These are phyloP conservation scores for Xylaria sp. DNA, from an alignment of 2,329 filamentous ascomycete genomes.

Conservation along the genomic window DNA sequence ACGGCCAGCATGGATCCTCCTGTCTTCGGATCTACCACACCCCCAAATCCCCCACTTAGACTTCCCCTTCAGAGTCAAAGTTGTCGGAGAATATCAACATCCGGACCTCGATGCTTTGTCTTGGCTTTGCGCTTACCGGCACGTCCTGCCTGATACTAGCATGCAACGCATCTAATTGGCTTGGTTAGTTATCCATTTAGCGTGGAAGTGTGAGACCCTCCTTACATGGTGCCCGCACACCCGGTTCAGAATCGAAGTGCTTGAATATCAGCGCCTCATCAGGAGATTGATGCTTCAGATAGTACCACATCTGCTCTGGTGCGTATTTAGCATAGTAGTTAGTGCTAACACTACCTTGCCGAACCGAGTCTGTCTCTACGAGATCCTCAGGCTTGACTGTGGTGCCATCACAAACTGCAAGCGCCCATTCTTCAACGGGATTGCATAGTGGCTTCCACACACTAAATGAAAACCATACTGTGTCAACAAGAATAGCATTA, in stretches of 20 bases:
- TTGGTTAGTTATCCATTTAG: not conserved
- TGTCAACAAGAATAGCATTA: not conserved
- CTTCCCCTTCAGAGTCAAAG: constrained; percentile 24
- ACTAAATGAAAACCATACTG: constrained; percentile 4
- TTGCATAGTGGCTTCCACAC: constrained; percentile 26
- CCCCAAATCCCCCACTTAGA: not conserved
- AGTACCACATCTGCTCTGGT: constrained; percentile 29
- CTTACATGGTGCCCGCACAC: constrained; percentile 28
- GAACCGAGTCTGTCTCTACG: constrained; percentile 27
- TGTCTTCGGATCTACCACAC: not conserved
- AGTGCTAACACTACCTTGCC: constrained; percentile 21
- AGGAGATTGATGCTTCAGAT: constrained; percentile 23
- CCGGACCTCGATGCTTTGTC: constrained; percentile 32
- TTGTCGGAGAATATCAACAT: constrained; percentile 21
- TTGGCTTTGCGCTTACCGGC: constrained; percentile 14
- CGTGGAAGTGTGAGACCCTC: not conserved
- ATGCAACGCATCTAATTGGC: constrained; percentile 24
- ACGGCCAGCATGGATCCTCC: not conserved
- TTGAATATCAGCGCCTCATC: constrained; percentile 33
- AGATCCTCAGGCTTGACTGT: constrained; percentile 24
- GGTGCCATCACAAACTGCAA: constrained; percentile 30
- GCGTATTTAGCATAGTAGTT: constrained; percentile 28
- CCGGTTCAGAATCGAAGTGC: constrained; percentile 31
- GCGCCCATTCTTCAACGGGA: constrained; percentile 25
- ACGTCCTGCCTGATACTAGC: constrained; percentile 24